Conservation (phyloP, 2,329 filamentous ascomycete genomes). For the Sporothrix globosa region DNA sequence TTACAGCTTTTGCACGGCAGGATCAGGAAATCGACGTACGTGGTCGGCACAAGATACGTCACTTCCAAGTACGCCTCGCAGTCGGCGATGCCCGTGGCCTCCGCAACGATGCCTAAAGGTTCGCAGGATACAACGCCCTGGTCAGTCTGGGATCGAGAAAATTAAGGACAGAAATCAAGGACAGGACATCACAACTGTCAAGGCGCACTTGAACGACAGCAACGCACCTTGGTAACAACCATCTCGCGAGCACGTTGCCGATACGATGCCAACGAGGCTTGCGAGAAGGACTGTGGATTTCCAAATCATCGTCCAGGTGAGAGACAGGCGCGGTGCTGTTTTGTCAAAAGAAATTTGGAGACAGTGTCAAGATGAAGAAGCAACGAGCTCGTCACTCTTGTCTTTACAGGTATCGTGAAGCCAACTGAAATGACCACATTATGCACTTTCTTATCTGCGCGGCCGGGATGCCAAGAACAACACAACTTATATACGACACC, state of each 20-base stretch:
- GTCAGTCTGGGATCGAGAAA: background rate
- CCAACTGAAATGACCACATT: no score
- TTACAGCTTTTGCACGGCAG: background rate
- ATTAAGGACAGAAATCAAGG: no score
- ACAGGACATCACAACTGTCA: no score
- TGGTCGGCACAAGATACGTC: background rate
- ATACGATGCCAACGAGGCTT: slow-evolving; percentile 3
- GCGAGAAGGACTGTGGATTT: background rate
- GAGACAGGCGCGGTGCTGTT: background rate
- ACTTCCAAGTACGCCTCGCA: slow-evolving; percentile 18
- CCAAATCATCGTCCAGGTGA: slow-evolving; percentile 1
- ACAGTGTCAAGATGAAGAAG: background rate
- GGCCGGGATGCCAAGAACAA: background rate
- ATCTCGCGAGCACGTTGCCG: background rate
- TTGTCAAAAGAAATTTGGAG: background rate
- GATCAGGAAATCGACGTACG: background rate
- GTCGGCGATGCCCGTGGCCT: slow-evolving; percentile 1
- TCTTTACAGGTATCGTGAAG: background rate
- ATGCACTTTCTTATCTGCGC: background rate
- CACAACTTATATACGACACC: background rate
- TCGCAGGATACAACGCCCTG: background rate
- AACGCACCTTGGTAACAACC: slow-evolving; percentile 14
- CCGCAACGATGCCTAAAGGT: background rate
- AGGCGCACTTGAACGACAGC: background rate
- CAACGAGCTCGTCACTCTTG: background rate